A percentile compares a stretch with the other conserved stretches of the same genome.
phyloP scores from a whole-genome alignment of 1,284 basidiomycete species.

The Boletus mariae region DNA sequence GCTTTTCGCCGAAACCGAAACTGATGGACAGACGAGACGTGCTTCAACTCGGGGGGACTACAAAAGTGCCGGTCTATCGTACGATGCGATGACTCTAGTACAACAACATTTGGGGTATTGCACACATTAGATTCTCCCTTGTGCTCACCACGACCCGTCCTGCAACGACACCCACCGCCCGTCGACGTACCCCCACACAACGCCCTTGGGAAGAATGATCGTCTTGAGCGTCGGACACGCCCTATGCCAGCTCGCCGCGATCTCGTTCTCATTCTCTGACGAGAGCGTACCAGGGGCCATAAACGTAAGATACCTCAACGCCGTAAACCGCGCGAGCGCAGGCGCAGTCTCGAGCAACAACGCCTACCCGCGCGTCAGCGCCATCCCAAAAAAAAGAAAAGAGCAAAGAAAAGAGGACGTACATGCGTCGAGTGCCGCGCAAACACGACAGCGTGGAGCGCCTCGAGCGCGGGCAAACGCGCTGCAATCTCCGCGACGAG shows the following conservation, averaged over 20 bases:
- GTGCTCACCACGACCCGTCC: constrained; percentile 6
- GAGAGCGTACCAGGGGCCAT: constrained; percentile 32
- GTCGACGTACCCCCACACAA: constrained; percentile 38
- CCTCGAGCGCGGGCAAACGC: constrained; percentile 48
- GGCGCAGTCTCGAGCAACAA: constrained; percentile 28
- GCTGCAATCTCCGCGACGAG: constrained; percentile 45
- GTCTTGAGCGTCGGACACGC: constrained; percentile 43
- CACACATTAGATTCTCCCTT: too few relatives aligned
- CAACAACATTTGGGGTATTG: constrained; percentile 1
- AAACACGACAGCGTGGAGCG: constrained; percentile 53
- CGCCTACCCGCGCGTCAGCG: constrained; percentile 23
- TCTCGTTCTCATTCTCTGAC: constrained; percentile 32
- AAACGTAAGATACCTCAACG: constrained; percentile 40
- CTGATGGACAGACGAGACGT: background rate
- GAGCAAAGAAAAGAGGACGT: constrained; percentile 16
- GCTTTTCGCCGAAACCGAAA: too few relatives aligned
- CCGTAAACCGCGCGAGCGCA: constrained; percentile 31
- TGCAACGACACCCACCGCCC: constrained; percentile 24
- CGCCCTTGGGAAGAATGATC: constrained; percentile 42
- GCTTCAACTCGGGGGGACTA: constrained; percentile 37
- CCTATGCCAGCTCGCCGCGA: constrained; percentile 36
- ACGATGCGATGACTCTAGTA: too few relatives aligned
- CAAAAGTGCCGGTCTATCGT: too few relatives aligned
- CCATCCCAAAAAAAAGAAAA: too few relatives aligned
- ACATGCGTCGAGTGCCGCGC: constrained; percentile 44